Percentiles rank a stretch among this genome's conserved stretches.
Conservation (phyloP, 1,284 basidiomycete genomes). For the Pulveroboletus sp. region DNA sequence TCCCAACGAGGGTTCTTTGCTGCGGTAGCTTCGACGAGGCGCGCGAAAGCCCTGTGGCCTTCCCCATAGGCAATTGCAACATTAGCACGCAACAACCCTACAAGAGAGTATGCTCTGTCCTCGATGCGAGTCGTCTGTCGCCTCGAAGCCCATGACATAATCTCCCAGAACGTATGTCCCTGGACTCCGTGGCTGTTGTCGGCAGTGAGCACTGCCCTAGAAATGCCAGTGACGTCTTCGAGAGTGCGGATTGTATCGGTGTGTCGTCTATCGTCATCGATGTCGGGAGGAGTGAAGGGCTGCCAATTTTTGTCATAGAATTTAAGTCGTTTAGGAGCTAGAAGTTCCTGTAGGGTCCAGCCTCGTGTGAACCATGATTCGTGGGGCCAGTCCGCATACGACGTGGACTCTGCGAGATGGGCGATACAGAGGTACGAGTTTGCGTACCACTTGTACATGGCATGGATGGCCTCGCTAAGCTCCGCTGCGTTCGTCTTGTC, state of each 20-base stretch:
- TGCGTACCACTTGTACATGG: slow-evolving; percentile 22
- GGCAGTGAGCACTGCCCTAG: neutral
- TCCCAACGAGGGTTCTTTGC: slow-evolving; percentile 12
- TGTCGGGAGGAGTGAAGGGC: neutral
- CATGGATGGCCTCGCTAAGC: slow-evolving; percentile 20
- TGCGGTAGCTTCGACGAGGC: slow-evolving; percentile 10
- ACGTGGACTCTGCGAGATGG: slow-evolving; percentile 12
- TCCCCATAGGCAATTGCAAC: slow-evolving; percentile 18
- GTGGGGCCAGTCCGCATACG: neutral
- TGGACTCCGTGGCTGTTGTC: slow-evolving; percentile 8
- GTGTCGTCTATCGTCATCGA: neutral
- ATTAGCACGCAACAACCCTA: slow-evolving; percentile 17
- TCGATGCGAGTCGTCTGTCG: slow-evolving; percentile 17
- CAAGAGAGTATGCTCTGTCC: slow-evolving; percentile 18
- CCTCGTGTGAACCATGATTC: slow-evolving; percentile 21
- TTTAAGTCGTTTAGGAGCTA: slow-evolving; percentile 15
- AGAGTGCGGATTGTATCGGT: neutral
- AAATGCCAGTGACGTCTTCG: neutral
- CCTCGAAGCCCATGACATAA: slow-evolving; percentile 24
- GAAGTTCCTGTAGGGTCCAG: slow-evolving; percentile 17
- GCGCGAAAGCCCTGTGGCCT: slow-evolving; percentile 14
- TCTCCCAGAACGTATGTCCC: slow-evolving; percentile 12
- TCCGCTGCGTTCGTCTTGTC: slow-evolving; percentile 12
- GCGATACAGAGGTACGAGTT: slow-evolving; percentile 16
- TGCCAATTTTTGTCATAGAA: slow-evolving; percentile 17